A percentile compares a stretch with the other conserved stretches of the same genome.
phyloP scores from a whole-genome alignment of 768 basidiomycete species.

The Leccinum sublutescens region DNA sequence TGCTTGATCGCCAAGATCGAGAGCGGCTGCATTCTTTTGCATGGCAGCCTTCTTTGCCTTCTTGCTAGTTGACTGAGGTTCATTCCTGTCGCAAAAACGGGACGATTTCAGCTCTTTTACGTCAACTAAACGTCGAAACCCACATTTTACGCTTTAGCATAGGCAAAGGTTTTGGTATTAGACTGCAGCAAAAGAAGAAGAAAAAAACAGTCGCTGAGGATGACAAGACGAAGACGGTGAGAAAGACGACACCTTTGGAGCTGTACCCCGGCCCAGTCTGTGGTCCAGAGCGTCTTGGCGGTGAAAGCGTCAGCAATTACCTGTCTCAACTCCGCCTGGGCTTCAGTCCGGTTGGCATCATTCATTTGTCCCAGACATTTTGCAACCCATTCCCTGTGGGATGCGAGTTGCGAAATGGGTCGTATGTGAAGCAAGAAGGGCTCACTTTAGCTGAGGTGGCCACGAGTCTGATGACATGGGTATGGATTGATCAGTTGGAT shows the following conservation, averaged over 20 bases:
- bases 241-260: conserved; percentile 64
- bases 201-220: conserved; percentile 20
- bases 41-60: conserved; percentile 60
- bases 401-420: conserved; percentile 15
- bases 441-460: conserved; percentile 79
- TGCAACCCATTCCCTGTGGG: conserved; percentile 87
- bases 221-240: not conserved
- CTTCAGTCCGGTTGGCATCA: conserved; percentile 80
- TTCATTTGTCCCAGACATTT: conserved; percentile 91
- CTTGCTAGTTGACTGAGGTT: conserved; percentile 45
- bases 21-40: conserved; percentile 37
- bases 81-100: conserved; percentile 33
- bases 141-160: conserved; percentile 73
- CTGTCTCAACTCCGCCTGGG: conserved; percentile 92
- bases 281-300: conserved; percentile 83
- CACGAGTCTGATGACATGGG: conserved; percentile 75
- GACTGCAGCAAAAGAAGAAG: conserved; percentile 36
- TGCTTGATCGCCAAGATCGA: conserved; percentile 64
- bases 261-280: conserved; percentile 88
- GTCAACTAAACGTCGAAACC: conserved; percentile 20
- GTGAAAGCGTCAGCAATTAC: conserved; percentile 93
- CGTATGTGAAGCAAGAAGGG: not conserved
- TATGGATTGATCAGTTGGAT: conserved; percentile 7
- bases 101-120: conserved; percentile 9
- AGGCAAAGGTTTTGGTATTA: conserved; percentile 58